Percentiles rank a stretch among this genome's conserved stretches.
phyloP scores from a whole-genome alignment of 2,329 filamentous ascomycete genomes.

The Ophiostoma triangulosporum region DNA sequence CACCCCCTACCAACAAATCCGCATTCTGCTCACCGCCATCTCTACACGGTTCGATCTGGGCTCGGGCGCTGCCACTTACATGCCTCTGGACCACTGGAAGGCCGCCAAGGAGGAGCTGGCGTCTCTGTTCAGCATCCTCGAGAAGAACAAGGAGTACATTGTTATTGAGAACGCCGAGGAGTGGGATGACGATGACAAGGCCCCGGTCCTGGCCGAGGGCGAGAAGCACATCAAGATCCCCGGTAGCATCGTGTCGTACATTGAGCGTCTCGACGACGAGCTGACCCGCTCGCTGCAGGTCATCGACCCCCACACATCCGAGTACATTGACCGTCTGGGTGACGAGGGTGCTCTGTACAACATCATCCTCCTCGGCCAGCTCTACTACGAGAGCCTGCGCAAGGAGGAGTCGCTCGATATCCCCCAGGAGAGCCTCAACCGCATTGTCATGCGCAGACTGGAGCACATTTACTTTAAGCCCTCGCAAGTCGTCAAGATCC shows the following conservation, averaged over 20 bases:
- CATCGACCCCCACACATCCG: constrained; percentile 95
- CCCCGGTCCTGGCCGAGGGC: constrained; percentile 55
- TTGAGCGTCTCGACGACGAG: constrained; percentile 93
- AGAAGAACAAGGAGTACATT: constrained; percentile 65
- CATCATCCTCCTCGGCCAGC: constrained; percentile 72
- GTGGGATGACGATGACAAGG: constrained; percentile 98
- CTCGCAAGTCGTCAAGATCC: constrained; percentile 77
- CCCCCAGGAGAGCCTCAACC: constrained; percentile 79
- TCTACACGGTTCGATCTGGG: constrained; percentile 91
- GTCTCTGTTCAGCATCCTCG: constrained; percentile 63
- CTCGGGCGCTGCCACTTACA: constrained; percentile 61
- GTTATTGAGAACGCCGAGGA: constrained; percentile 89
- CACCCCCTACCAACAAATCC: constrained; percentile 87
- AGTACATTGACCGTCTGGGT: constrained; percentile 90
- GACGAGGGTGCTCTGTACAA: constrained; percentile 88
- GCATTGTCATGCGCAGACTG: constrained; percentile 81
- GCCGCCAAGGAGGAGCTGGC: constrained; percentile 77
- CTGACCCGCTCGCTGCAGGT: constrained; percentile 92
- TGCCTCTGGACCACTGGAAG: constrained; percentile 97
- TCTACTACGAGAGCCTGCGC: constrained; percentile 76
- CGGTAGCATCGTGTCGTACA: constrained; percentile 85
- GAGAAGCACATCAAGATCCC: constrained; percentile 82
- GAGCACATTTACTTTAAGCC: constrained; percentile 99
- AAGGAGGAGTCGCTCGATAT: constrained; percentile 57
- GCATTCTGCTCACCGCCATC: constrained; percentile 80